Evolutionary conservation across 345 rosid genomes (phyloP), one percentile per base, ranked within the genome.

Genomic region (Salix arbutifolia): DNA sequence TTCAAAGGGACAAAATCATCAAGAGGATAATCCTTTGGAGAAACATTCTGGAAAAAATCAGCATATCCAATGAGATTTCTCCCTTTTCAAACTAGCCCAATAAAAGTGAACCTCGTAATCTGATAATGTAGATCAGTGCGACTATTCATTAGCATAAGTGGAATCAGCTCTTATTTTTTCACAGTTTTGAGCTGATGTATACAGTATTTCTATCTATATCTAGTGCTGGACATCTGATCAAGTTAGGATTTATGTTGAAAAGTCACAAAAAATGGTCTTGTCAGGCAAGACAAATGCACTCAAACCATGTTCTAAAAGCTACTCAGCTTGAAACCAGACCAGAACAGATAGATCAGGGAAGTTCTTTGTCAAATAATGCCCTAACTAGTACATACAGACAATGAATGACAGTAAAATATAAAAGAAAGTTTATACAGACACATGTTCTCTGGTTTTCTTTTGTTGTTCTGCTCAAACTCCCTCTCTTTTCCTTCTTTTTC

Each of bases 401-500:
- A 56, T 13, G 8, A 17, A 35, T 62, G 50, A 37, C 70, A 46
- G 69, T 9, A 70, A 52, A 25, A 72, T 19, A 2, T 14, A 30
- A 46, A 10, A 38, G 74, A 64, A 67, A 53, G 75, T 48, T 64
- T 68, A 28, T 81, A 40, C 44, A 2, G 44, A 40, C 62, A 72
- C 73, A 69, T 75, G 76, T 50, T 75, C 38, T 31, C 17, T 62
- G 61, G 35, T 48, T 70, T 62, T 42, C 67, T 50, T 75, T 26
- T 46, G 13, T 46, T 2, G 10, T 69, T 53, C 48, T 1, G 66
- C 25, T 65, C 40, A 71, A 50, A 17, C 72, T 56, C 69, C 44
- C 13, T 44, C 4, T 65, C 12, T 74, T 64, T 56, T 61, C 58
- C 75, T 65, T 80, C 85, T 56, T 73, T 82, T 78, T 82, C 80